Percentiles rank a stretch among this genome's conserved stretches.
These are phyloP conservation scores for Pseudocercospora macadamiae DNA, from an alignment of 2,329 filamentous ascomycete genomes.

Conservation along the genomic window DNA sequence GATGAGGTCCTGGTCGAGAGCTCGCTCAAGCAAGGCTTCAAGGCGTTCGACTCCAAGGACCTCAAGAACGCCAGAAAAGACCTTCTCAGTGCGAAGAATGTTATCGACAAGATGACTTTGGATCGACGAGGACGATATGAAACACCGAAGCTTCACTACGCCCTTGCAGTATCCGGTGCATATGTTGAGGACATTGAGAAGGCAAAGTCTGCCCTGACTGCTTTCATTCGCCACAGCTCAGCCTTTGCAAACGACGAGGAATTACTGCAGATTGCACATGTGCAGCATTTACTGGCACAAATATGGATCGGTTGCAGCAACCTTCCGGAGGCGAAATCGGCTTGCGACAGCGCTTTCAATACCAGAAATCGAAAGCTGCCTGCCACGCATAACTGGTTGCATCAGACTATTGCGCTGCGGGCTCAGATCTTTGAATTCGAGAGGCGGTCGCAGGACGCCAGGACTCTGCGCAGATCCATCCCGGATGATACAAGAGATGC, in stretches of 20 bases:
- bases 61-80: not conserved
- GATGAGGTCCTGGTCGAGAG: not conserved
- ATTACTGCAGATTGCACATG: slow-evolving; percentile 11
- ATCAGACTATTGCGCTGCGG: slow-evolving; percentile 4
- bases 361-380: slow-evolving; percentile 3
- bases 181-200: slow-evolving; percentile 16
- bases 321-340: not conserved
- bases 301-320: slow-evolving; percentile 8
- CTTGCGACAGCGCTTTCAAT: slow-evolving; percentile 6
- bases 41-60: not conserved
- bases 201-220: slow-evolving; percentile 2
- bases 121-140: slow-evolving; percentile 10
- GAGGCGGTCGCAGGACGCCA: not conserved
- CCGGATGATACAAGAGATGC: not conserved
- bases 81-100: slow-evolving; percentile 1
- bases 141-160: slow-evolving; percentile 11
- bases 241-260: not conserved
- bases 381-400: not conserved
- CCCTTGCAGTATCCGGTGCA: slow-evolving; percentile 10
- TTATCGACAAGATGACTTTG: not conserved
- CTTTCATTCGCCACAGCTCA: not conserved
- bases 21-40: not conserved
- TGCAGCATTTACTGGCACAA: slow-evolving; percentile 14
- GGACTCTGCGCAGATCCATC: not conserved
- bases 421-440: slow-evolving; percentile 3